These are phyloP conservation scores for Pseudozyma pruni DNA, from an alignment of 1,284 basidiomycete genomes.

Conservation along the genomic window DNA sequence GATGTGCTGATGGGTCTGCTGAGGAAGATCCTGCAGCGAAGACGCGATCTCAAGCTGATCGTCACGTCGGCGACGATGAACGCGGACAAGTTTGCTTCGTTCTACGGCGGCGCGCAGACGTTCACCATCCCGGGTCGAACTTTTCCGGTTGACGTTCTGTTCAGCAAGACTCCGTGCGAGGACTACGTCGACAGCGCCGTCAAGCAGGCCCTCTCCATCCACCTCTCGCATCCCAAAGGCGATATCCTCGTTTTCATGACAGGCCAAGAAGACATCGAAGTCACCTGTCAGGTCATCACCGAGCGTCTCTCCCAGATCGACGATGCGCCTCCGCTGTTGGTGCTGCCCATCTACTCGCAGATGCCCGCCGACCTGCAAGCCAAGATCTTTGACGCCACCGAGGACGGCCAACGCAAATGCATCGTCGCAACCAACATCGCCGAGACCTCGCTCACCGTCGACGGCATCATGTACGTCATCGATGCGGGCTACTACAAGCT, in stretches of 20 bases:
- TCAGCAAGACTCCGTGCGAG: slow-evolving; percentile 95
- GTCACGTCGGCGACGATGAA: slow-evolving; percentile 99
- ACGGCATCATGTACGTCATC: slow-evolving; percentile 96
- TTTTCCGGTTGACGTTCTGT: slow-evolving; percentile 96
- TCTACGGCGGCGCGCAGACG: slow-evolving; percentile 93
- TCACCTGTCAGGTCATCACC: slow-evolving; percentile 68
- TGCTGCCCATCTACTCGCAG: slow-evolving; percentile 97
- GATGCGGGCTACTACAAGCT: slow-evolving; percentile 96
- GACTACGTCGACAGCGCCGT: slow-evolving; percentile 98
- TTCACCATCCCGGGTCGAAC: slow-evolving; percentile 98
- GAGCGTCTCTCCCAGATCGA: slow-evolving; percentile 91
- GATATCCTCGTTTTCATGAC: slow-evolving; percentile 99
- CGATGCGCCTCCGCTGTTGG: slow-evolving; percentile 84
- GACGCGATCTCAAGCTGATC: slow-evolving; percentile 92
- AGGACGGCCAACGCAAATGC: slow-evolving; percentile 93
- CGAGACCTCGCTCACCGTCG: slow-evolving; percentile 92
- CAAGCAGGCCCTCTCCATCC: slow-evolving; percentile 96
- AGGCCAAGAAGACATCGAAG: slow-evolving; percentile 97
- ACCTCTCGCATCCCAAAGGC: slow-evolving; percentile 89
- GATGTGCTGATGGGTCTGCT: slow-evolving; percentile 97
- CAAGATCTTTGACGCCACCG: slow-evolving; percentile 93
- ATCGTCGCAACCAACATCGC: slow-evolving; percentile 99
- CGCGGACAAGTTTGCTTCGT: slow-evolving; percentile 90
- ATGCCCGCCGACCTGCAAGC: slow-evolving; percentile 99
- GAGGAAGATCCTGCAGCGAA: slow-evolving; percentile 87